Base-by-base conservation (phyloP, 768 basidiomycete genomes). In the Suillus alpinus region DNA sequence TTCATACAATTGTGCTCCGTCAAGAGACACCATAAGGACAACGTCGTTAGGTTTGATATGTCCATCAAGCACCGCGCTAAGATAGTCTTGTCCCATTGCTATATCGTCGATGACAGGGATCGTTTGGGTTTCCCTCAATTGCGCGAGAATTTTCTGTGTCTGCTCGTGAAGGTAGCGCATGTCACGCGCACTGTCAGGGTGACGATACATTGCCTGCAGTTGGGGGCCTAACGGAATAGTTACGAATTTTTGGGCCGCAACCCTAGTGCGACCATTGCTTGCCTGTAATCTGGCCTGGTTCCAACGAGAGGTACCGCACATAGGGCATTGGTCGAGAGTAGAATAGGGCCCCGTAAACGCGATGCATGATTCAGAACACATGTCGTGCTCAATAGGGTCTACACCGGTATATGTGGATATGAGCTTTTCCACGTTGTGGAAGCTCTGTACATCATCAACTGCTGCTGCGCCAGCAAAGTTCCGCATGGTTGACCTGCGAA, bases 141-240 rank as follows among this genome's bases (percentile, higher is more conserved):
- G 56, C 16, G 63, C 12, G 0, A 71, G 67, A 37, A 71, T 61
- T 12, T 59, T 40, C 6, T 62, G 20, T 0, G 58, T 65, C 4
- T 55, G n/a, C 46, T 60, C 7, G n/a, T 59, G 51, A 2, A 72
- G 65, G 58, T 80, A 77, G 0, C 43, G 29, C 67, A 79, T 68
- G 0, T 65, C 59, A 0, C 52, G 29, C 0, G 79, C 71, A 14
- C 69, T 61, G 1, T 64, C 59, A 0, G 43, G 59, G 14, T 59
- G 66, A 0, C 71, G 60, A 16, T 74, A 67, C 1, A 76, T 63
- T 0, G 80, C 78, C 55, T 82, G 80, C 0, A 82, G 58, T 53
- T 80, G 79, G 0, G 78, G 80, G 4, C 79, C 78, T 16, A 81
- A 46, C 0, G 72, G 78, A 26, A 82, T 73, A 0, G 79, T 82